A percentile compares a stretch with the other conserved stretches of the same genome.
phyloP scores from a whole-genome alignment of 768 basidiomycete genomes.

The Phlebiopsis gigantea region DNA sequence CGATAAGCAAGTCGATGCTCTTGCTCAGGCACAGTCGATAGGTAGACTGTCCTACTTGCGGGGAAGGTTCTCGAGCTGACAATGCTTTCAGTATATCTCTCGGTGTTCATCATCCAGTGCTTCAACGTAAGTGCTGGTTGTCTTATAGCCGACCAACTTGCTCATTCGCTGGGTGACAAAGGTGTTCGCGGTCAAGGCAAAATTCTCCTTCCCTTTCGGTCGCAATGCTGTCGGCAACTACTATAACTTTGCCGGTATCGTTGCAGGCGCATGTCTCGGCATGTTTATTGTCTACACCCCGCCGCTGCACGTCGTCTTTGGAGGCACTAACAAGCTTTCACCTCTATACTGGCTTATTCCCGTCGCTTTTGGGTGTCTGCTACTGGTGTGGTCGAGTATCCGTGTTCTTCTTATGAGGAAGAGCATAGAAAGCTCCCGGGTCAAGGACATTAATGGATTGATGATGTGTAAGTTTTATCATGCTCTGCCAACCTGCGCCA shows the following conservation, averaged over 20 bases:
- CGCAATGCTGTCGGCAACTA: constrained; percentile 48
- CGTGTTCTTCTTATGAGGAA: constrained; percentile 54
- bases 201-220: constrained; percentile 61
- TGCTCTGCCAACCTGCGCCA: constrained; percentile 8
- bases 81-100: constrained; percentile 12
- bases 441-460: constrained; percentile 61
- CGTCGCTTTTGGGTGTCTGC: constrained; percentile 48
- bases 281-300: constrained; percentile 69
- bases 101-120: constrained; percentile 63
- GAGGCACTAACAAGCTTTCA: constrained; percentile 49
- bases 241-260: constrained; percentile 60
- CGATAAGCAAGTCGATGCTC: constrained; percentile 48
- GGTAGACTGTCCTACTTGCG: constrained; percentile 38
- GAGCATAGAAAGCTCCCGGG: constrained; percentile 47
- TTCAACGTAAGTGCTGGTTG: constrained; percentile 45
- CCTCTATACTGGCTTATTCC: constrained; percentile 70
- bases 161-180: constrained; percentile 26
- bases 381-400: constrained; percentile 53
- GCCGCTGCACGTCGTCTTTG: constrained; percentile 64
- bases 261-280: constrained; percentile 55
- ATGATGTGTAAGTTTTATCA: constrained; percentile 62
- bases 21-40: constrained; percentile 59
- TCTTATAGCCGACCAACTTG: not conserved
- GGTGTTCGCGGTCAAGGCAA: constrained; percentile 62
- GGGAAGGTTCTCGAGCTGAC: not conserved